A percentile compares a stretch with the other conserved stretches of the same genome.
Conservation (phyloP, 108 stramenopile species). For the Craspedostauros australis region DNA sequence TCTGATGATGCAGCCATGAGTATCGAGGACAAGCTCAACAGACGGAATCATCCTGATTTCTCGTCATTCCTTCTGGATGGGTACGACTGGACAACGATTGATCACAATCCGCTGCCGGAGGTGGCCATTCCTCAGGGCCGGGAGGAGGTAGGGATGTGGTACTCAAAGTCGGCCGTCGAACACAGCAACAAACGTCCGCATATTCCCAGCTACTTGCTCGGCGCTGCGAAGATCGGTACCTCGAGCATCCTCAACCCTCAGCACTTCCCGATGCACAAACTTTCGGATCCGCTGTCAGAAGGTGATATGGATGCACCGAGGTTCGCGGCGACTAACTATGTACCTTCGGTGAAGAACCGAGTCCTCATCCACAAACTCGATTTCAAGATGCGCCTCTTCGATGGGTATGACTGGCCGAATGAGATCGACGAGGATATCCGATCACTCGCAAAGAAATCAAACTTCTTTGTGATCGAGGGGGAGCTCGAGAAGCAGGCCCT, state of each 20-base stretch:
- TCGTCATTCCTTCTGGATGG: conserved; percentile 44
- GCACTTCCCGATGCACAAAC: conserved; percentile 56
- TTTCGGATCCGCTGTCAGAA: conserved; percentile 43
- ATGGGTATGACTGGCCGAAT: conserved; percentile 75
- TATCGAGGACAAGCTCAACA: too few relatives aligned
- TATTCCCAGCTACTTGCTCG: not conserved
- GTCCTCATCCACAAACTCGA: conserved; percentile 54
- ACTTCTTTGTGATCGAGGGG: conserved; percentile 41
- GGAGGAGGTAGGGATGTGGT: conserved; percentile 69
- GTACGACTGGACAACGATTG: conserved; percentile 74
- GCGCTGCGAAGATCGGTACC: not conserved
- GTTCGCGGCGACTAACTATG: conserved; percentile 34
- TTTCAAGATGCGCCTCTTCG: conserved; percentile 58
- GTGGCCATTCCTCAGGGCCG: conserved; percentile 49
- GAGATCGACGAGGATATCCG: conserved; percentile 1
- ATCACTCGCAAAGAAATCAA: not conserved
- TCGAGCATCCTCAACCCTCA: conserved; percentile 39
- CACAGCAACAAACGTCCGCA: not conserved
- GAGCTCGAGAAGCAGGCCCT: conserved; percentile 2
- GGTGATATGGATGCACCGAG: conserved; percentile 55
- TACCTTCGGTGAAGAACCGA: conserved; percentile 35
- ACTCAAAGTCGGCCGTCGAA: conserved; percentile 8
- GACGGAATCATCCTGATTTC: not conserved
- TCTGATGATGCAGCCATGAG: too few relatives aligned
- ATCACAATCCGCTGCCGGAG: conserved; percentile 37